These are phyloP conservation scores for Solanum pennellii DNA, from an alignment of 257 asterid species.

Conservation along the genomic window DNA sequence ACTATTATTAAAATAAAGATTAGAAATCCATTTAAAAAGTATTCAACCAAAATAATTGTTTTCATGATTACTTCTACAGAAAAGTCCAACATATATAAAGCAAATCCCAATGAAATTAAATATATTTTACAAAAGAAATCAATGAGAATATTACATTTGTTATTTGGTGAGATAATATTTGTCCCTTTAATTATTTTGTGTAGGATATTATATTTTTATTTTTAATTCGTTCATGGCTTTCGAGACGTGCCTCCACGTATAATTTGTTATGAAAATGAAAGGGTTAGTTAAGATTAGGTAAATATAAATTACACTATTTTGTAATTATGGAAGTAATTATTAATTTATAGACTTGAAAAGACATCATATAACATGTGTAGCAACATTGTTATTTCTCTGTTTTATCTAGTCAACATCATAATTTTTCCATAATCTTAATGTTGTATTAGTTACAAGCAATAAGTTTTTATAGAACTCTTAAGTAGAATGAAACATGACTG, in stretches of 20 bases:
- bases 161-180: neutral
- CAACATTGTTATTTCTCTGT: neutral
- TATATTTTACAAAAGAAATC: neutral
- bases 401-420: neutral
- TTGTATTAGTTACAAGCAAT: neutral
- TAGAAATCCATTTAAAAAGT: neutral
- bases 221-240: neutral
- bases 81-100: neutral
- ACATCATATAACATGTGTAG: neutral
- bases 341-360: neutral
- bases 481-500: neutral
- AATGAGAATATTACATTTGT: neutral
- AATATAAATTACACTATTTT: neutral
- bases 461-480: neutral
- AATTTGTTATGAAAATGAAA: neutral
- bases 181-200: neutral
- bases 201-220: neutral
- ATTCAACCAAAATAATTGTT: neutral
- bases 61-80: neutral
- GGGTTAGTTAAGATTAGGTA: neutral
- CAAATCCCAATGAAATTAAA: neutral
- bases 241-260: neutral
- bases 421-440: neutral
- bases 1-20: neutral
- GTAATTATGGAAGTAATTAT: neutral